These are phyloP conservation scores for Drechslerella coelobrocha DNA, from an alignment of 2,329 filamentous ascomycete species.

Conservation along the genomic window DNA sequence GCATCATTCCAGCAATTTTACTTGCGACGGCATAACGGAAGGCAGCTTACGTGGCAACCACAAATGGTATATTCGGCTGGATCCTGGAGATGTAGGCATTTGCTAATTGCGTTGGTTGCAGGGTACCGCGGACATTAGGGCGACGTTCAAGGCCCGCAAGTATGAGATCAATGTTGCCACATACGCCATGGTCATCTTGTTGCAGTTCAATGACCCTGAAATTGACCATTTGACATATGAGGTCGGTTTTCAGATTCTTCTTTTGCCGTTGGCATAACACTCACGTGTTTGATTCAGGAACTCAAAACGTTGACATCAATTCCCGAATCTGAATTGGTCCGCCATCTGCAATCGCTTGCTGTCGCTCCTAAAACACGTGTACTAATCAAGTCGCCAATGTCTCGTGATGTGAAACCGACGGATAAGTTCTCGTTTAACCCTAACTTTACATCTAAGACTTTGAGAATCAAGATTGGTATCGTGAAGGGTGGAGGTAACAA, in stretches of 20 bases:
- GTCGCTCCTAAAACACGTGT: slow-evolving; percentile 71
- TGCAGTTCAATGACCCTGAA: slow-evolving; percentile 82
- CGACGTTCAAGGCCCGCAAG: slow-evolving; percentile 74
- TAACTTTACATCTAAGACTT: slow-evolving; percentile 67
- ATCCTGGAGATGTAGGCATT: not conserved
- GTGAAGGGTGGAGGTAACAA: slow-evolving; percentile 69
- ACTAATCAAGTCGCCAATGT: slow-evolving; percentile 71
- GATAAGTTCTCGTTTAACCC: slow-evolving; percentile 71
- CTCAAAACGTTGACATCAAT: slow-evolving; percentile 71
- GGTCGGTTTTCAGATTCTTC: slow-evolving; percentile 3
- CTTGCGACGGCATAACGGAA: slow-evolving; percentile 81
- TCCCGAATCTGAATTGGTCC: slow-evolving; percentile 66
- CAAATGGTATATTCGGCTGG: slow-evolving; percentile 61
- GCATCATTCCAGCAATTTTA: slow-evolving; percentile 90
- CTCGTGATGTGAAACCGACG: slow-evolving; percentile 68
- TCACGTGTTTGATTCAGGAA: slow-evolving; percentile 59
- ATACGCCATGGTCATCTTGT: slow-evolving; percentile 85
- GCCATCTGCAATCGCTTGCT: slow-evolving; percentile 71
- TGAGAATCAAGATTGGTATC: slow-evolving; percentile 72
- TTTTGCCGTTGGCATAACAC: not conserved
- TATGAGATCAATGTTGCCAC: slow-evolving; percentile 94
- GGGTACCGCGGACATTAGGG: slow-evolving; percentile 79
- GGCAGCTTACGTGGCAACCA: slow-evolving; percentile 82
- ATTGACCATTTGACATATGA: slow-evolving; percentile 23
- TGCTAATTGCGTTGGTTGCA: slow-evolving; percentile 13